Evolutionary conservation across 192 early-diverging fungal species (phyloP), one percentile per base, ranked within the genome.

Genomic region (Bifiguratus adelaidae): DNA sequence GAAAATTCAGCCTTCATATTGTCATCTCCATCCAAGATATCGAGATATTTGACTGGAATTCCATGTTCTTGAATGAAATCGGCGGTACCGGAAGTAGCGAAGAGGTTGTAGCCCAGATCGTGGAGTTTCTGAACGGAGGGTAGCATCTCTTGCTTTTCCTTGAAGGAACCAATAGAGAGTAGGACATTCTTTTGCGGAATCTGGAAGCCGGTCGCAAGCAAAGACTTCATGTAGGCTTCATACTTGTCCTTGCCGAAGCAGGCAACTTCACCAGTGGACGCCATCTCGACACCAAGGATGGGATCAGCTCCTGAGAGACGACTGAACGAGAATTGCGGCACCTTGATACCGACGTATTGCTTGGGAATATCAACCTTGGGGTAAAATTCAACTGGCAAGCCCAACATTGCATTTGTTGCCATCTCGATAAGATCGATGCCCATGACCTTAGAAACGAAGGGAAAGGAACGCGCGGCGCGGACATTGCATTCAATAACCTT

Each of bases 401-500:
- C 85, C 13, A 88, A 73, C 86, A 99, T 94, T 25, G 91, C 93
- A 60, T 81, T 76, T 53, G 91, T 95, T 1, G 95, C 93, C 82
- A 97, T 82, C 59, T 99, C 93, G 47, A 99, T 93, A 51, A 99
- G 69, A 60, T 99, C 89, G 8, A 92, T 74, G 34, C 88, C 90
- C 12, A 90, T 69, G 4, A 97, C 93, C 76, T 99, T 99, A 57
- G 92, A 95, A 8, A 91, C 90, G 53, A 99, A 99, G 30, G 94
- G 95, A 78, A 95, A 95, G 25, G 91, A 95, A 22, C 95, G 81
- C 15, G 94, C 86, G 0, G 95, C 92, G 42, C 94, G 87, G 28
- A 99, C 79, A 55, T 99, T 99, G 70, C 95, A 99, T 65, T 99
- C 95, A 58, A 99, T 99, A 43, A 99, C 88, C 78, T 99, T 99